Base-by-base conservation (phyloP, 2,329 filamentous ascomycete species). In the Venturia aucupariae region DNA sequence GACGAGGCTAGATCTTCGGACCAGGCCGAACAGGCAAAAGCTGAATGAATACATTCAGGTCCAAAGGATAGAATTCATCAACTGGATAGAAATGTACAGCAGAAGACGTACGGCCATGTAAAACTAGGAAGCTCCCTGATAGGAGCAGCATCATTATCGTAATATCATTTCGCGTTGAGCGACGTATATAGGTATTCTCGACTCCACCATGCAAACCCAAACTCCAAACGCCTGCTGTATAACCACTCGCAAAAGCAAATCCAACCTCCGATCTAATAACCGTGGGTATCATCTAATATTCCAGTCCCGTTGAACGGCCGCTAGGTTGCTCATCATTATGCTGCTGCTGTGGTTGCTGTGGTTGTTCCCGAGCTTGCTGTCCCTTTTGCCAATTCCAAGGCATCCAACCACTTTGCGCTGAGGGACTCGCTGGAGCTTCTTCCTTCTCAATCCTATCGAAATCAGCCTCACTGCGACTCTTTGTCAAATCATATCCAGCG, bases 381-480 rank as follows among this genome's bases (percentile, higher is more conserved):
- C 59, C 59, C 19, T 57, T 42, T 30, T 44, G 71, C 79, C 80
- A 82, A 64, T 75, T 76, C 80, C 80, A 82, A 8, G 80, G 79
- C 73, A 81, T 76, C 80, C 80, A 82, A 4, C 75, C 72, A 0
- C 77, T 76, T 64, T 71, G 71, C 67, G 74, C 74, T 27, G 71
- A 69, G 57, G 70, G 67, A 62, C 74, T 70, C 55, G 70, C 69
- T 8, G 72, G 15, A 65, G 71, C 61, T 66, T 68, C 64, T 41
- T 87, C 75, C 38, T 72, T 86, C 67, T 94, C 89, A 69, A 95
- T 90, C 73, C 90, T 90, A 72, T 96, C 92, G 72, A 97, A 97
- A 70, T 96, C 93, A 24, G 84, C 85, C 73, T 96, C 92, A 74
- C 90, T 95, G 68, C 86, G 86, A 72, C 90, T 93, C 78, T 93